These are phyloP conservation scores for Calcarisporium arbuscula DNA, from an alignment of 2,329 filamentous ascomycete genomes.

Conservation along the genomic window DNA sequence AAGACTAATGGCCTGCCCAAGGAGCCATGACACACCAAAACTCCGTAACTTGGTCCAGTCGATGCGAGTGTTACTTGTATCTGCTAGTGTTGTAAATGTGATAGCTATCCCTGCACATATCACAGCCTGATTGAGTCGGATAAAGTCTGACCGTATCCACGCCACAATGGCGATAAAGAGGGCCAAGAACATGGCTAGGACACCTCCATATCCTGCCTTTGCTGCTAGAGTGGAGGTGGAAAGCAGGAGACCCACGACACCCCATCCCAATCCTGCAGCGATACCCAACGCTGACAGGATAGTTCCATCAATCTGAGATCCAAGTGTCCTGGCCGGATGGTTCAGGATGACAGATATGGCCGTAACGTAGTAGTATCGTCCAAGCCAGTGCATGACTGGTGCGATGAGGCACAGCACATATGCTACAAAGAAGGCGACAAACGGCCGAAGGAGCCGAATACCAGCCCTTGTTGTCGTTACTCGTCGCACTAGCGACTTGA, in stretches of 20 bases:
- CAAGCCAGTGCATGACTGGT: constrained; percentile 40
- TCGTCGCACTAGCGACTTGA: constrained; percentile 30
- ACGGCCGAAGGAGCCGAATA: constrained; percentile 45
- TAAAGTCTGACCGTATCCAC: constrained; percentile 48
- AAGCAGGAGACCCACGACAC: constrained; percentile 45
- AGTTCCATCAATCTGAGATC: constrained; percentile 51
- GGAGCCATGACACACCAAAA: constrained; percentile 49
- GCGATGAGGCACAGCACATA: constrained; percentile 51
- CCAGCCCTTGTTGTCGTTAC: constrained; percentile 44
- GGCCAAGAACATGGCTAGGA: constrained; percentile 49
- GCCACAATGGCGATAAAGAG: constrained; percentile 46
- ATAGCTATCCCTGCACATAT: constrained; percentile 51
- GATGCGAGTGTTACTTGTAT: constrained; percentile 35
- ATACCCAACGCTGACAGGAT: constrained; percentile 47
- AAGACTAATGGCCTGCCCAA: constrained; percentile 48
- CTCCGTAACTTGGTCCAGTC: constrained; percentile 44
- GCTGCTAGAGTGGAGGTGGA: constrained; percentile 43
- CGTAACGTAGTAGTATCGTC: constrained; percentile 49
- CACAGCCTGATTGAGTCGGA: constrained; percentile 49
- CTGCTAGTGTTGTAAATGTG: constrained; percentile 45
- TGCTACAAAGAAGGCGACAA: constrained; percentile 49
- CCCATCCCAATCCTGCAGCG: constrained; percentile 48
- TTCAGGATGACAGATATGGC: constrained; percentile 51
- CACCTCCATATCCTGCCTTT: constrained; percentile 43
- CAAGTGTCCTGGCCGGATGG: constrained; percentile 49